These are phyloP conservation scores for Calonectria pseudoreteaudii DNA, from an alignment of 2,329 filamentous ascomycete species.

Conservation along the genomic window DNA sequence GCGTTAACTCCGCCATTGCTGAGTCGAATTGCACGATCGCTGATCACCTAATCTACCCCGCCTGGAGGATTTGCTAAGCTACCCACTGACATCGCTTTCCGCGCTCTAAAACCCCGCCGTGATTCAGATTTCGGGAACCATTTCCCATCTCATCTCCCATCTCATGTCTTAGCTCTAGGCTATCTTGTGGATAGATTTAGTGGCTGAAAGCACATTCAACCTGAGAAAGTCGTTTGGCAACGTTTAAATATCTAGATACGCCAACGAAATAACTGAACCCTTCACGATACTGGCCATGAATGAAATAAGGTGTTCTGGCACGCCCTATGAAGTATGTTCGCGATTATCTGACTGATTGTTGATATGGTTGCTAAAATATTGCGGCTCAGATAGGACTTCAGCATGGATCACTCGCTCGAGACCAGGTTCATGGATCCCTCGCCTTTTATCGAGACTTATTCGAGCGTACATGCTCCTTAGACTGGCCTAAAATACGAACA, in stretches of 20 bases:
- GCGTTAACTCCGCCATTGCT: neutral
- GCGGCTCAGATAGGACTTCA: neutral
- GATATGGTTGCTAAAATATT: neutral
- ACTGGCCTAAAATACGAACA: constrained; percentile 27
- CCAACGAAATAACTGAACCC: neutral
- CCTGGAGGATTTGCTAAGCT: neutral
- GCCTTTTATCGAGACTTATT: constrained; percentile 32
- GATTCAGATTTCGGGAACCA: neutral
- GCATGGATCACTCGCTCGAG: neutral
- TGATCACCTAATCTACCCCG: neutral
- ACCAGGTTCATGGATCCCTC: constrained; percentile 27
- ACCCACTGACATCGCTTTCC: neutral
- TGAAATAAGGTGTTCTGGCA: neutral
- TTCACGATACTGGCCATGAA: neutral
- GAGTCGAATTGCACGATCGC: neutral
- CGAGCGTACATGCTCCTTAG: constrained; percentile 29
- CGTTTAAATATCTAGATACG: neutral
- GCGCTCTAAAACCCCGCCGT: neutral
- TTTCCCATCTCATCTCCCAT: neutral
- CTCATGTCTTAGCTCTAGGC: neutral
- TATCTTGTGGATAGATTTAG: neutral
- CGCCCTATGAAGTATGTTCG: neutral
- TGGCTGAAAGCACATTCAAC: neutral
- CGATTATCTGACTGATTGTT: no score
- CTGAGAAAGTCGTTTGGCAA: neutral